These are phyloP conservation scores for Picea glauca DNA, from an alignment of 75 land plant genomes.

Conservation along the genomic window DNA sequence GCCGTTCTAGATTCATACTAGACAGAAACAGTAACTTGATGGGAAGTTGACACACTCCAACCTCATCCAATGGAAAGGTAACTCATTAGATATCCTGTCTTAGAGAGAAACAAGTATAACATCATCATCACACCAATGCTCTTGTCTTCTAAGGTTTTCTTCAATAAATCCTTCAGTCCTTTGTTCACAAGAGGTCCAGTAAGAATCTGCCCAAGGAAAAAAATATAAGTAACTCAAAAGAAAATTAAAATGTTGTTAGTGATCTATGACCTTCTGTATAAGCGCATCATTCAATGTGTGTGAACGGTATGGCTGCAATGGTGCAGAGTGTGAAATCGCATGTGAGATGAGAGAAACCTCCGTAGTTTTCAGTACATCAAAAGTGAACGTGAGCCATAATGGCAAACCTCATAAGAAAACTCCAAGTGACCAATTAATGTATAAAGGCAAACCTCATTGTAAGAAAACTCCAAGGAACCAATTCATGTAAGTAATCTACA, in stretches of 20 bases:
- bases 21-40: background rate
- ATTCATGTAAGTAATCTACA: background rate
- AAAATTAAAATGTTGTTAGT: background rate
- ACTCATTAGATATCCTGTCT: background rate
- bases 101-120: background rate
- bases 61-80: background rate
- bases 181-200: background rate
- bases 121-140: background rate
- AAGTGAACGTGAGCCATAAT: background rate
- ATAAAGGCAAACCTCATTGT: background rate
- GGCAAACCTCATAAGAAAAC: background rate
- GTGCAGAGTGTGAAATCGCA: background rate
- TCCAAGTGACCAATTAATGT: background rate
- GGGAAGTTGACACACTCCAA: background rate
- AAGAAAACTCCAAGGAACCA: background rate
- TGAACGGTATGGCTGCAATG: background rate
- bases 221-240: background rate
- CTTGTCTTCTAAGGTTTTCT: constrained; percentile 1
- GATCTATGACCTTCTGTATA: background rate
- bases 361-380: background rate
- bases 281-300: background rate
- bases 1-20: background rate
- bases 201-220: constrained; percentile 7
- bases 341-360: background rate
- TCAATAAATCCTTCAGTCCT: background rate